Evolutionary conservation across 1,139 yeast genomes (phyloP).

Genomic region (Zygosaccharomyces pseudobailii): DNA sequence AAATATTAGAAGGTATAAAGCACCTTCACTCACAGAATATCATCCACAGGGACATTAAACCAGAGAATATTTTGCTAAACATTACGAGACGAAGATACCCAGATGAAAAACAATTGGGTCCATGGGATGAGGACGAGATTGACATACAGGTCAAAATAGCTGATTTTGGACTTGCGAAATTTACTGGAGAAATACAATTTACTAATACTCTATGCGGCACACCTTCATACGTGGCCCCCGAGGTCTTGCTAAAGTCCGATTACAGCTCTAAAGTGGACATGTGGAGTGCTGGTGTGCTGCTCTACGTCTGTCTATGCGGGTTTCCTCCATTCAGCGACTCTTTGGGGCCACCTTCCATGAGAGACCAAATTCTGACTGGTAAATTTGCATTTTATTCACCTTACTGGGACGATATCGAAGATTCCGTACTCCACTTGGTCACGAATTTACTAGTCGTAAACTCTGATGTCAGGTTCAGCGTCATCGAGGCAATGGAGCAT

Average conservation of each 20-base stretch:
- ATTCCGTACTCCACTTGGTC: conserved; percentile 60
- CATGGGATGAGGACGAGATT: conserved; percentile 66
- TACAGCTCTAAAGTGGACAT: conserved; percentile 70
- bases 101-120: conserved; percentile 49
- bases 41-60: conserved; percentile 74
- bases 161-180: conserved; percentile 76
- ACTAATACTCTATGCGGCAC: conserved; percentile 80
- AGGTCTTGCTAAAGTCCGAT: conserved; percentile 53
- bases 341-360: conserved; percentile 72
- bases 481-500: conserved; percentile 49
- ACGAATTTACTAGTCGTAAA: conserved; percentile 56
- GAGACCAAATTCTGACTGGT: conserved; percentile 64
- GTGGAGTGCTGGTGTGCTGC: conserved; percentile 76
- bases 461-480: conserved; percentile 49
- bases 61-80: conserved; percentile 67
- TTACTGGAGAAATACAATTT: conserved; percentile 69
- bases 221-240: conserved; percentile 83
- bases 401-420: conserved; percentile 69
- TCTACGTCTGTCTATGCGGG: conserved; percentile 75
- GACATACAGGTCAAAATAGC: conserved; percentile 70
- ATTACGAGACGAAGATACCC: conserved; percentile 43
- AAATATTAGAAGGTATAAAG: conserved; percentile 55
- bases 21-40: conserved; percentile 62
- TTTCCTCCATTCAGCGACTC: conserved; percentile 85
- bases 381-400: conserved; percentile 73